Conservation (phyloP, 345 rosid species). For the Abelmoschus esculentus region DNA sequence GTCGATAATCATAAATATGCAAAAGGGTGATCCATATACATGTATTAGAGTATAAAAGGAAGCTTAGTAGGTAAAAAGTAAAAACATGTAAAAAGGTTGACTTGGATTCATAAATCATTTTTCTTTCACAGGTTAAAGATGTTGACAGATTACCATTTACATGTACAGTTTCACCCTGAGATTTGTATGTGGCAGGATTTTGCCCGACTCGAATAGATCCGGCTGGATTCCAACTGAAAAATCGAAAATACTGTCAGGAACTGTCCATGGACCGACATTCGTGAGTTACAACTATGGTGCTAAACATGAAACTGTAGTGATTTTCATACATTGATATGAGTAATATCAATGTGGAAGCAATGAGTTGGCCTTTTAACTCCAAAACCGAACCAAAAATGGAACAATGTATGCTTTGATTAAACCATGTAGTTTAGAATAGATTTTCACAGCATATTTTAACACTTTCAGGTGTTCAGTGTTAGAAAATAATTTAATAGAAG, state of each 20-base stretch:
- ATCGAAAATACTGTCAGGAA: constrained; percentile 14
- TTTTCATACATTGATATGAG: not conserved
- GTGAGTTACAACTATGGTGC: not conserved
- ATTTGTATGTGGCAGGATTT: constrained; percentile 74
- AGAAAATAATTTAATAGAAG: too few relatives aligned
- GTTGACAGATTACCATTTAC: constrained; percentile 50
- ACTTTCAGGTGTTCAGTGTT: too few relatives aligned
- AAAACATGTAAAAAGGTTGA: too few relatives aligned
- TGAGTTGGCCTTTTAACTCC: not conserved
- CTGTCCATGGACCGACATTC: not conserved
- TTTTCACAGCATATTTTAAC: too few relatives aligned
- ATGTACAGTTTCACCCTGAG: constrained; percentile 40
- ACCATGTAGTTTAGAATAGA: not conserved
- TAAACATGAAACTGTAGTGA: not conserved
- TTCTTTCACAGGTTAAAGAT: not conserved
- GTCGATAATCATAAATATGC: too few relatives aligned
- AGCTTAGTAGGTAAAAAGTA: too few relatives aligned
- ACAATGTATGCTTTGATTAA: not conserved
- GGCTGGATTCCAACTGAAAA: constrained; percentile 87
- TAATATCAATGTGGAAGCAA: too few relatives aligned
- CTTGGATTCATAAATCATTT: too few relatives aligned
- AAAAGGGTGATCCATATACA: too few relatives aligned
- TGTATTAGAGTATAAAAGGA: too few relatives aligned
- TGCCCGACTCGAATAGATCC: constrained; percentile 75
- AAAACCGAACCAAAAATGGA: not conserved